Conservation (phyloP, 192 early-diverging fungal genomes). For the Rhizophagus clarus region DNA sequence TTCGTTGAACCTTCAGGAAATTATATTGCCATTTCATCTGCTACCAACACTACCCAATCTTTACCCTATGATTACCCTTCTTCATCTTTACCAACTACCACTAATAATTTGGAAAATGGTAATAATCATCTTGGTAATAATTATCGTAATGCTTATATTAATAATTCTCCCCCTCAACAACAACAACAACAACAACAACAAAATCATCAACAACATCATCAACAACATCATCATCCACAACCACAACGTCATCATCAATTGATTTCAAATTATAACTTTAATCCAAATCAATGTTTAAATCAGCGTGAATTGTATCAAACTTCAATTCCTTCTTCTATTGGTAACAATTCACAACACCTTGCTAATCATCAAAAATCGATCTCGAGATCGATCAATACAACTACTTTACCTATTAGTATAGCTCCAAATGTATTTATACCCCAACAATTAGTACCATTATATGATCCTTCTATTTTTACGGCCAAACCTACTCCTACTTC, state of each 20-base stretch:
- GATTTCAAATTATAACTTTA: background rate
- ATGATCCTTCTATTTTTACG: no score
- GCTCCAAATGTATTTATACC: no score
- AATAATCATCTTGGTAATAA: no score
- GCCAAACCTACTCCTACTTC: background rate
- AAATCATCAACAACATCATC: no score
- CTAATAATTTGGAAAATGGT: background rate
- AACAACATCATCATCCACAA: no score
- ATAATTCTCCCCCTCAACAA: no score
- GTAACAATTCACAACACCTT: background rate
- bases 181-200: no score
- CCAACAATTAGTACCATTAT: no score
- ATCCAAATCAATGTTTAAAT: background rate
- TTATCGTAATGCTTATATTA: no score
- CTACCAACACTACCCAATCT: background rate
- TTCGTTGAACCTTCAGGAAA: conserved; percentile 11
- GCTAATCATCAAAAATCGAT: background rate
- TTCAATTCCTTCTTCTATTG: background rate
- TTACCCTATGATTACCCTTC: background rate
- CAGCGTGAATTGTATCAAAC: background rate
- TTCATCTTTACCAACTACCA: background rate
- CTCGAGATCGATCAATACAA: background rate
- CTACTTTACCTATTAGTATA: background rate
- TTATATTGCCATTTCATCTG: background rate
- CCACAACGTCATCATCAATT: background rate